Conservation (phyloP, 2,329 filamentous ascomycete species). For the Phialemoniopsis sp. region DNA sequence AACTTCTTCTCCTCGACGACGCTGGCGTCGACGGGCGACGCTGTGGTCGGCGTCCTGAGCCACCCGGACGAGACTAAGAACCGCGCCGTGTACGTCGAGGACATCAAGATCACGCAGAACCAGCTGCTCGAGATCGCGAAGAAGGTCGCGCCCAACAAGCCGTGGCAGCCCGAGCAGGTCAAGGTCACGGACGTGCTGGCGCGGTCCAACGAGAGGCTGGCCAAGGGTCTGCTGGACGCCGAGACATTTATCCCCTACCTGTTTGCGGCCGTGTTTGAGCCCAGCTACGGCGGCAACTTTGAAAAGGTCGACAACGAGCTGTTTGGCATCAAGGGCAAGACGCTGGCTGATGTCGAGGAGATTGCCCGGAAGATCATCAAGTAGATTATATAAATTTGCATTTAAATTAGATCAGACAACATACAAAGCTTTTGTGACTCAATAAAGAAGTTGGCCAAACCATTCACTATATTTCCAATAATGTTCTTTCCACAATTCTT, state of each 20-base stretch:
- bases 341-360: constrained; percentile 1
- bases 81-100: constrained; percentile 50
- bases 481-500: no score
- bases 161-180: constrained; percentile 40
- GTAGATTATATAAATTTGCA: no score
- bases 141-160: constrained; percentile 38
- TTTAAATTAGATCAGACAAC: no score
- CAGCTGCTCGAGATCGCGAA: constrained; percentile 51
- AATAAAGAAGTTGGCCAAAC: no score
- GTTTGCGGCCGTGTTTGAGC: no score
- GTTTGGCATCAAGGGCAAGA: constrained; percentile 36
- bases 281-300: constrained; percentile 22
- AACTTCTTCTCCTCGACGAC: constrained; percentile 15
- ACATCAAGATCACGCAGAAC: constrained; percentile 39
- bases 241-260: no score
- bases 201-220: constrained; percentile 34
- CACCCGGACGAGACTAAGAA: constrained; percentile 22
- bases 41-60: constrained; percentile 16
- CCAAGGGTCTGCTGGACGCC: constrained; percentile 29
- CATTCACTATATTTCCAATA: no score
- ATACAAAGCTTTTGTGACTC: no score
- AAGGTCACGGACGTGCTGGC: constrained; percentile 27
- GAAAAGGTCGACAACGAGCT: constrained; percentile 36
- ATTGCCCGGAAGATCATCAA: no score
- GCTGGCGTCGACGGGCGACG: constrained; percentile 17